These are phyloP conservation scores for Boletellus ananiceps DNA, from an alignment of 768 basidiomycete species.

Conservation along the genomic window DNA sequence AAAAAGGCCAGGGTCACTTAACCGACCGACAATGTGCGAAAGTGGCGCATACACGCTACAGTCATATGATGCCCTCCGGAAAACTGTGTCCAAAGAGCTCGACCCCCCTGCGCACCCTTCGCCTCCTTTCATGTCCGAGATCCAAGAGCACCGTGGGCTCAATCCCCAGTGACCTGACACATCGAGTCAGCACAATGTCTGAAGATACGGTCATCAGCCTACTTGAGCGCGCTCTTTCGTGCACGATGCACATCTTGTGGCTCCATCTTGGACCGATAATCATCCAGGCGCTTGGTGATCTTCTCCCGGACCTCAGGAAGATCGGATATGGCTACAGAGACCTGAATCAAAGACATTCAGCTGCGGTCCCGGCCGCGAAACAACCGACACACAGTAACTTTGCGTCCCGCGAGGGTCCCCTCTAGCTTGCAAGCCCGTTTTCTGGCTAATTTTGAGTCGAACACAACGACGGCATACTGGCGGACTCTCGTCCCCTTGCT, in stretches of 20 bases:
- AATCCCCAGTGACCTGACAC: conserved; percentile 21
- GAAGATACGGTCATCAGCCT: not conserved
- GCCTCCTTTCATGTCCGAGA: not conserved
- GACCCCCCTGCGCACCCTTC: conserved; percentile 4
- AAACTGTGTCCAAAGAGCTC: conserved; percentile 15
- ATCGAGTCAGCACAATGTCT: conserved; percentile 1
- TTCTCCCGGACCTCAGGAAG: conserved; percentile 34
- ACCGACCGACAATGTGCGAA: conserved; percentile 6
- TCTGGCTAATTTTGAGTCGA: conserved; percentile 35
- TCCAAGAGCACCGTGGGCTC: conserved; percentile 28
- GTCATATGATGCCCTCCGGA: conserved; percentile 17
- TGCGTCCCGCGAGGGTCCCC: conserved; percentile 35
- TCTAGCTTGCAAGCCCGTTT: conserved; percentile 40
- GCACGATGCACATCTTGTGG: conserved; percentile 20
- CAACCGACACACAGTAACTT: conserved; percentile 38
- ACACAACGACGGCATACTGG: conserved; percentile 52
- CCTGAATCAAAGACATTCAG: conserved; percentile 14
- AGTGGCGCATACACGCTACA: not conserved
- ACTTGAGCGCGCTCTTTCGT: conserved; percentile 22
- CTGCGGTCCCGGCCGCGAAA: not conserved
- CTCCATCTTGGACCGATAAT: conserved; percentile 18
- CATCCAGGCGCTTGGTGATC: conserved; percentile 21
- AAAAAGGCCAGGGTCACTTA: not conserved
- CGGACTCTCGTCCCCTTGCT: conserved; percentile 38
- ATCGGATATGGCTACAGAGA: conserved; percentile 26